Evolutionary conservation across 129 eudicot species (phyloP).

Genomic region (Saussurea involucrata): DNA sequence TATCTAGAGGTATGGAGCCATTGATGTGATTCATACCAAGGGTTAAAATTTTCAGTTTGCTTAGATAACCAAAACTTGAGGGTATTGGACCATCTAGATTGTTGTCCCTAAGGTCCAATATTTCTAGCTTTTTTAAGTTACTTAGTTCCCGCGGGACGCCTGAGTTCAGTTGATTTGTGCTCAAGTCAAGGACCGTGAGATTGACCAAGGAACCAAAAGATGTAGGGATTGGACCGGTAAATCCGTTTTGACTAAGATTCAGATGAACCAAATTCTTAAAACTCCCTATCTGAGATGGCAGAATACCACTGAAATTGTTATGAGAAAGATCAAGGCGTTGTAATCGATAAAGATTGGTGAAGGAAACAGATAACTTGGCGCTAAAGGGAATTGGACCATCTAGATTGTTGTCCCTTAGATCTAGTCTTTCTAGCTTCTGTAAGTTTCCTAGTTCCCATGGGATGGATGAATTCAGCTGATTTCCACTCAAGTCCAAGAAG

Average conservation of each 20-base stretch:
- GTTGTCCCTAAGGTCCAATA: background rate
- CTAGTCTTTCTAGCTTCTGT: too few relatives aligned
- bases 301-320: background rate
- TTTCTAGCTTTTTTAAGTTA: background rate
- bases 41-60: background rate
- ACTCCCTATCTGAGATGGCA: background rate
- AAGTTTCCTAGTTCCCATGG: too few relatives aligned
- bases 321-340: constrained; percentile 9
- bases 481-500: too few relatives aligned
- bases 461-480: too few relatives aligned
- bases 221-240: background rate
- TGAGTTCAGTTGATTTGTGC: background rate
- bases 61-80: background rate
- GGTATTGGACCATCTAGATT: background rate
- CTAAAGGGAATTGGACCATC: too few relatives aligned
- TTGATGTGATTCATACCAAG: background rate
- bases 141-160: background rate
- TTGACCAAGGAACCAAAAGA: background rate
- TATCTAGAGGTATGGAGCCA: background rate
- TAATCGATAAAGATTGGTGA: background rate
- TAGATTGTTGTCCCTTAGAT: too few relatives aligned
- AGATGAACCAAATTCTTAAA: background rate
- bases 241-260: constrained; percentile 5
- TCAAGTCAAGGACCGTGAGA: background rate
- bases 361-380: too few relatives aligned